phyloP scores from a whole-genome alignment of 2,329 filamentous ascomycete genomes.

The Botrytis hyacinthi region DNA sequence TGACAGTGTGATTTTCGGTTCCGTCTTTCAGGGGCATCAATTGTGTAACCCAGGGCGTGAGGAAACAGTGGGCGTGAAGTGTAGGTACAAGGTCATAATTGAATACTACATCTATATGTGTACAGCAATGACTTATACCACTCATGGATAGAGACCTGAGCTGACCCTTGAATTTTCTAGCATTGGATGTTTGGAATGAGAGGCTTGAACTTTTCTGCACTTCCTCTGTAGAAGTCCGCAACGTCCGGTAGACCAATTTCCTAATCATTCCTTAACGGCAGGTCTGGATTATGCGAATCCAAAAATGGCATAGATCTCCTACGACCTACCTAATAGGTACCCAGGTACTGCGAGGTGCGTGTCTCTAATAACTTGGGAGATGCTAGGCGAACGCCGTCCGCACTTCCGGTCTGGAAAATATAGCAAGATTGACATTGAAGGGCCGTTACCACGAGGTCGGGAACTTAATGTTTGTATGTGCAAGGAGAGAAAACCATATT shows the following conservation, averaged over 20 bases:
- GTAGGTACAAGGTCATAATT: not conserved
- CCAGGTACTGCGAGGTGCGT: not conserved
- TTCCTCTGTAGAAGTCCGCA: not conserved
- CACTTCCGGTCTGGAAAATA: not conserved
- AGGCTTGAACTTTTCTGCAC: not conserved
- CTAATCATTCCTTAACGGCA: not conserved
- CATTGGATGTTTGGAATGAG: not conserved
- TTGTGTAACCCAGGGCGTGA: not conserved
- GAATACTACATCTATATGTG: too few relatives aligned
- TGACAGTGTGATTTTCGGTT: not conserved
- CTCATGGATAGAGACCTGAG: not conserved
- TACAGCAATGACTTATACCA: not conserved
- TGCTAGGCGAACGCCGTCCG: not conserved
- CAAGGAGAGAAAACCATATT: not conserved
- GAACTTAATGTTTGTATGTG: not conserved
- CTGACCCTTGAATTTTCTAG: not conserved
- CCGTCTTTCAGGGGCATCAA: not conserved
- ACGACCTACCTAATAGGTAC: not conserved
- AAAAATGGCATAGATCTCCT: not conserved
- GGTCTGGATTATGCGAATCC: not conserved
- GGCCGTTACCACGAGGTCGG: not conserved
- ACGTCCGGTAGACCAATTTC: not conserved
- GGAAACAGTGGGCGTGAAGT: not conserved
- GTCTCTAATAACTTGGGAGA: not conserved
- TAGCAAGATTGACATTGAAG: not conserved